Evolutionary conservation across 805 yeast genomes (phyloP).

Genomic region (Sugiyamaella mastotermitis): DNA sequence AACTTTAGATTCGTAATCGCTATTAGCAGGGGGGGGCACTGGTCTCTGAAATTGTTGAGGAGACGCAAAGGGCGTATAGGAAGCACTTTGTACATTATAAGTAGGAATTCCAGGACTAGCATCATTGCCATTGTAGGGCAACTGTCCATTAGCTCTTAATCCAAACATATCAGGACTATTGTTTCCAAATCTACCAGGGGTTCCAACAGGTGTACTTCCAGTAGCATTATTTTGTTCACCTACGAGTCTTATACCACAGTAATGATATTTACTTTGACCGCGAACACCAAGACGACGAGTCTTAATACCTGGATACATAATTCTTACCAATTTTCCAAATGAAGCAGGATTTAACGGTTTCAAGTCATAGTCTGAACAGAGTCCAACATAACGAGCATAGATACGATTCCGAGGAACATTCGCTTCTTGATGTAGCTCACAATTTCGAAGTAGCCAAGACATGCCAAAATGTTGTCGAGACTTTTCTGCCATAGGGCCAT

Average conservation of each 20-base stretch:
- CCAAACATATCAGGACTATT: slow-evolving; percentile 16
- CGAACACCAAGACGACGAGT: slow-evolving; percentile 78
- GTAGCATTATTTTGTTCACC: slow-evolving; percentile 27
- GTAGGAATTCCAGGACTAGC: not conserved
- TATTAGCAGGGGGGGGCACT: not conserved
- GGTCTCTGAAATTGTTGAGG: not conserved
- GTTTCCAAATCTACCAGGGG: slow-evolving; percentile 15
- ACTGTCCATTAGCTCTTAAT: not conserved
- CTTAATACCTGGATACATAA: slow-evolving; percentile 58
- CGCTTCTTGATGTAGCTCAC: slow-evolving; percentile 43
- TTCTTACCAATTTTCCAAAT: slow-evolving; percentile 66
- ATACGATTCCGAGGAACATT: slow-evolving; percentile 61
- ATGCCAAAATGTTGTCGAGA: slow-evolving; percentile 66
- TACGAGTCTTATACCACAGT: slow-evolving; percentile 61
- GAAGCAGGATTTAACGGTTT: slow-evolving; percentile 69
- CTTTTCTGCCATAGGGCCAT: slow-evolving; percentile 25
- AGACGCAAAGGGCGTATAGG: slow-evolving; percentile 6
- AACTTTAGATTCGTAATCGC: too few species aligned
- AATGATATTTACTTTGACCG: slow-evolving; percentile 79
- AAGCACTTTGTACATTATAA: not conserved
- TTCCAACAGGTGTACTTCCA: slow-evolving; percentile 25
- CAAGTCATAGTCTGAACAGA: slow-evolving; percentile 49
- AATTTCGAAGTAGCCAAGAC: slow-evolving; percentile 69
- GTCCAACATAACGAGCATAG: slow-evolving; percentile 58
- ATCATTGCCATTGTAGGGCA: slow-evolving; percentile 1